Conservation (phyloP, 495 filamentous ascomycete genomes). For the Hyaloscypha hepaticicola region DNA sequence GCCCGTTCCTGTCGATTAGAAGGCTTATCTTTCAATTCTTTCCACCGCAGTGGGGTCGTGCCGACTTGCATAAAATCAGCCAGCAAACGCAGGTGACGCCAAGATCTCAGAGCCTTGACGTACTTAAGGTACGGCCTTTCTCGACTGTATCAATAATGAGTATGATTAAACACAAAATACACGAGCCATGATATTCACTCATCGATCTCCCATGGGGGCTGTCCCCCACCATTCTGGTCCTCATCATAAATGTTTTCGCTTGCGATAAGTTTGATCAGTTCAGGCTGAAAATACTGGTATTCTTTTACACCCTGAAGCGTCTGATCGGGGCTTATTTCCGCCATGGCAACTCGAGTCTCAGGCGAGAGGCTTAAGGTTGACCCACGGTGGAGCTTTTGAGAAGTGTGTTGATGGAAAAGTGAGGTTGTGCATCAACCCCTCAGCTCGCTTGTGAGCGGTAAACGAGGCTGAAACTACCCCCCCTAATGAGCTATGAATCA, state of each 20-base stretch:
- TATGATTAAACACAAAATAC: background rate
- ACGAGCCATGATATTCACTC: background rate
- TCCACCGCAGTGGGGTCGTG: slow-evolving; percentile 38
- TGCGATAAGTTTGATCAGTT: background rate
- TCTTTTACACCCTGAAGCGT: background rate
- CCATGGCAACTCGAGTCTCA: background rate
- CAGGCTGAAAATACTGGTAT: background rate
- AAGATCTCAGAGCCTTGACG: slow-evolving; percentile 8
- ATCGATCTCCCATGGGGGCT: background rate
- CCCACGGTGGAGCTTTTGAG: background rate
- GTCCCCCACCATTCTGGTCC: too few species aligned
- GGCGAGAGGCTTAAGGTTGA: too few species aligned
- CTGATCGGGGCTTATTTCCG: background rate
- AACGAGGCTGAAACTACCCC: too few species aligned
- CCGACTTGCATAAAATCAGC: slow-evolving; percentile 43
- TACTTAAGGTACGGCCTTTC: slow-evolving; percentile 12
- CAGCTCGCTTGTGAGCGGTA: too few species aligned
- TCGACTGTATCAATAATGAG: background rate
- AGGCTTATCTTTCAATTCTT: slow-evolving; percentile 18
- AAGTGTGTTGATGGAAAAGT: too few species aligned
- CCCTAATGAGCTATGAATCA: too few species aligned
- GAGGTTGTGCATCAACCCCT: too few species aligned
- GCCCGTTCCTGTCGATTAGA: slow-evolving; percentile 22
- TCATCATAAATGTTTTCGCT: background rate
- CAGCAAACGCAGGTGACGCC: slow-evolving; percentile 35